These are phyloP conservation scores for Ophiostoma sp. DNA, from an alignment of 2,329 filamentous ascomycete genomes.

Conservation along the genomic window DNA sequence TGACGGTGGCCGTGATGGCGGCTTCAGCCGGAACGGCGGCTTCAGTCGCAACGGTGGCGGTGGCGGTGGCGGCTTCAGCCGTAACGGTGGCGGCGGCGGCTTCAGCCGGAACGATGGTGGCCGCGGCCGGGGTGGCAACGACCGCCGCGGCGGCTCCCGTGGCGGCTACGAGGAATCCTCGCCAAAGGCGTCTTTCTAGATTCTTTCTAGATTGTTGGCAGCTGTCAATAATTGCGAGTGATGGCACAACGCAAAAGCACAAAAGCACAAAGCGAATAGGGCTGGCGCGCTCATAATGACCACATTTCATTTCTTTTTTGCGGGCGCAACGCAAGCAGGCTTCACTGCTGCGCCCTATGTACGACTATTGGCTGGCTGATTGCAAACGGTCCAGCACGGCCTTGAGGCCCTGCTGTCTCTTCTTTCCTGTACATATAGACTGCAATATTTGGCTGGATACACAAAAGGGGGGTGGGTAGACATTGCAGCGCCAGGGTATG, in stretches of 20 bases:
- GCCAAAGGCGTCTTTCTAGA: background rate
- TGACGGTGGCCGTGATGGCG: background rate
- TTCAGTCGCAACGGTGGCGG: background rate
- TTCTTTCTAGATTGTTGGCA: background rate
- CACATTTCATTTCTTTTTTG: conserved; percentile 5
- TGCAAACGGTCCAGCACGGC: background rate
- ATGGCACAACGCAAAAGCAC: background rate
- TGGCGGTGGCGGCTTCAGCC: background rate
- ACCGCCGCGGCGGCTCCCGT: background rate
- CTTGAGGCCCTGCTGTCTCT: background rate
- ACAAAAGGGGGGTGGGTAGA: conserved; percentile 12
- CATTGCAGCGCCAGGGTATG: conserved; percentile 14
- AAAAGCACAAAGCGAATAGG: background rate
- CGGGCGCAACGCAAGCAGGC: background rate
- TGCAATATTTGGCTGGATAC: conserved; percentile 17
- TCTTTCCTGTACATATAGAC: conserved; percentile 22
- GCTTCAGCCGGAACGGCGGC: background rate
- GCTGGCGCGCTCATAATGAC: conserved; percentile 15
- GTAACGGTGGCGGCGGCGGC: background rate
- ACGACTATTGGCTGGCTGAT: conserved; percentile 15
- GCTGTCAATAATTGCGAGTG: background rate
- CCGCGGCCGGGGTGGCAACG: conserved; percentile 1
- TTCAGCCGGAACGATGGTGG: background rate
- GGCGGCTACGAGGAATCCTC: background rate
- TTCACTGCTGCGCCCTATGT: conserved; percentile 9